Base-by-base conservation (phyloP, 495 filamentous ascomycete species). In the Parathielavia hyrcaniae region DNA sequence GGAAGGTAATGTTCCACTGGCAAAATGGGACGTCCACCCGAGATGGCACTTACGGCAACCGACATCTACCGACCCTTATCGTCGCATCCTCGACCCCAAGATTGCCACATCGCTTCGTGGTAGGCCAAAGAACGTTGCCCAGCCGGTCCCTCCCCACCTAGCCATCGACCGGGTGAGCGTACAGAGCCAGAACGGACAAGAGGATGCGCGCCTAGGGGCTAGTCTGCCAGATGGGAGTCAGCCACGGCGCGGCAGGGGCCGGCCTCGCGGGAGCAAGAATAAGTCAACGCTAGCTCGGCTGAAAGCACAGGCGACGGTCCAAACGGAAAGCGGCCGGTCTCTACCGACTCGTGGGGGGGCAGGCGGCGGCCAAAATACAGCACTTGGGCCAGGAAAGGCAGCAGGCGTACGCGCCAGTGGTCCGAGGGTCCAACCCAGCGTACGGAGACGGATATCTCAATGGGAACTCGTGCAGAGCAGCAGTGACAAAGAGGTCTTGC, bases 201-300 rank as follows among this genome's bases (percentile, higher is more conserved):
- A 16, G 16, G 40, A 43, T 43, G 40, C 7, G 13, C 40, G n/a
- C 40, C 19, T 17, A 43, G 40, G 12, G 40, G 40, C 40, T 43
- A 43, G 40, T 43, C 40, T 43, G 40, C 16, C 40, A 30, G 26
- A 30, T 30, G 26, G 26, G 26, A 30, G 26, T 30, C 26, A 30
- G 26, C 26, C 26, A 46, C 17, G 44, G 20, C 44, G 44, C 44
- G 44, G 44, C 44, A 46, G 44, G 19, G 44, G 44, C 44, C 44
- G 44, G 44, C 44, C 44, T 23, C 44, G 44, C 19, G 44, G 44
- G 44, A 46, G 44, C 44, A 46, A 46, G 44, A 23, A 46, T 19
- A 46, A 19, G 44, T 23, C 44, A 46, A 23, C 44, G 22, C 19
- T 23, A 22, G 44, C 20, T 46, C 44, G 44, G 20, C 17, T 46